Conservation (phyloP, 495 filamentous ascomycete species). For the Podospora conica region DNA sequence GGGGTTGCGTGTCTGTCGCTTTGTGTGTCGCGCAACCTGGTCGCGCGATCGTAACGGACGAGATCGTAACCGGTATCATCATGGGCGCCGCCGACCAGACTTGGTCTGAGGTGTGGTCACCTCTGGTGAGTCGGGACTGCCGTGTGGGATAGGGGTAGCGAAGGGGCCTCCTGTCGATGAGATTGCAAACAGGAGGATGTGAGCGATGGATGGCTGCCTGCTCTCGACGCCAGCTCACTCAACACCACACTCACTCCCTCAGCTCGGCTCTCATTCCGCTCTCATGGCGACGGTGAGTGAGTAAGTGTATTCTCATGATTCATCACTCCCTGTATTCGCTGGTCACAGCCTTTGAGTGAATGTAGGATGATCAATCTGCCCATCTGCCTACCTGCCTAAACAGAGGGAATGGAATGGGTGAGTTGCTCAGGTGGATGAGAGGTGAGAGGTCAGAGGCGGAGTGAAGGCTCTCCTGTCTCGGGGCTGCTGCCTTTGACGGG, state of each 20-base stretch:
- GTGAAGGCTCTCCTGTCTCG: neutral
- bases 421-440: neutral
- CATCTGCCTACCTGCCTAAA: neutral
- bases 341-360: neutral
- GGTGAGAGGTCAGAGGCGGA: neutral
- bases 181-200: neutral
- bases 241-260: neutral
- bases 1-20: neutral
- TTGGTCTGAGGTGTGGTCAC: no score
- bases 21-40: slow-evolving; percentile 5
- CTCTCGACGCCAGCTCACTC: neutral
- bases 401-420: neutral
- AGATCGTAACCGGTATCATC: slow-evolving; percentile 1
- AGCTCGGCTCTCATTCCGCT: neutral
- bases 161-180: neutral
- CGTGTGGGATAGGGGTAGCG: neutral
- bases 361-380: neutral
- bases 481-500: neutral
- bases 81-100: neutral
- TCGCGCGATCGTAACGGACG: slow-evolving; percentile 8
- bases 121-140: neutral
- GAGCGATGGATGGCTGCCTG: neutral
- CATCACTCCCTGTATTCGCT: neutral
- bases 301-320: neutral
- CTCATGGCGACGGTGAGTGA: neutral